Base-by-base conservation (phyloP, 2,329 filamentous ascomycete genomes). In the Sporothrix brasiliensis region DNA sequence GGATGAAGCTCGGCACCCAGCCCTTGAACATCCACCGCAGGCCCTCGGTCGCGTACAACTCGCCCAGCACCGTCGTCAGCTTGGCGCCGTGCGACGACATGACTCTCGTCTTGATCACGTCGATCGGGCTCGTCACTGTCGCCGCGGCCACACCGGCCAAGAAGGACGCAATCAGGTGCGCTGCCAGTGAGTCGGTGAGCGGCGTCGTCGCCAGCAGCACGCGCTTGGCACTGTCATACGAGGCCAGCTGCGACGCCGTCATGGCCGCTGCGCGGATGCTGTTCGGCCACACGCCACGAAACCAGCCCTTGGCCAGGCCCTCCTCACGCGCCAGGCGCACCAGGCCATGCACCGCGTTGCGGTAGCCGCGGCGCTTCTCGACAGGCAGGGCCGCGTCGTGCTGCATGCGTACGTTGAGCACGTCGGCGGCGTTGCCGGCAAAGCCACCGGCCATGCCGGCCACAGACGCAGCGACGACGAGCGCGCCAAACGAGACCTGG, bases 401-500 rank as follows among this genome's bases (percentile, higher is more conserved):
- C 82, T 99, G 95, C 95, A 99, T 99, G 74, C 95, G 92, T 66
- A 99, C 95, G 81, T 99, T 99, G 77, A 97, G 85, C 47, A 99
- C 93, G 79, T 99, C 95, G 74, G 94, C 94, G 2, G 94, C 93
- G 81, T 98, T 99, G 74, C 95, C 95, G 6, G 91, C 92, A 61
- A 98, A 82, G 66, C 95, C 95, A 73, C 95, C 95, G 2, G 96
- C 81, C 78, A 97, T 92, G 67, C 95, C 95, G 9, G 95, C 94
- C 39, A 88, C 82, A 30, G 89, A 91, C 68, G 94, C 92, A 80
- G 98, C 92, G 74, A 87, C 91, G 73, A 97, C 86, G 11, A 99
- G 89, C n/a, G 88, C 85, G 13, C 89, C 84, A 76, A 97, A 89
- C 2, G 91, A 88, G 2, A 93, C 91, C 68, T 83, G 58, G 21